Evolutionary conservation across 2,329 filamentous ascomycete species (phyloP), one percentile per base, ranked within the genome.

Genomic region (Colletotrichum sp.): DNA sequence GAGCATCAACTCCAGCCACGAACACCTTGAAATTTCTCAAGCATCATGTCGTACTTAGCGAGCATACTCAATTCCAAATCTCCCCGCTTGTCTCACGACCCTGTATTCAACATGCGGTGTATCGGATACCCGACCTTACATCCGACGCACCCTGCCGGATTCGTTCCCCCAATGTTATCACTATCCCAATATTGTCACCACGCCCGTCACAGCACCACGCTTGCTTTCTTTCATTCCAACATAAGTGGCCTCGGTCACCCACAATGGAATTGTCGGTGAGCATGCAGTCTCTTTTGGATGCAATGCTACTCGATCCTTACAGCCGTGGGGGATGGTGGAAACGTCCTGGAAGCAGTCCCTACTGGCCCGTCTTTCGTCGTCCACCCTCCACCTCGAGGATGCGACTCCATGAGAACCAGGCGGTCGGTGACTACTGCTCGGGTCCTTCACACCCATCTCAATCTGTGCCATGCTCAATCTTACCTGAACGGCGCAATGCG

Each of bases 251-350:
- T 62, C 22, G 22, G 19, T 36, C 11, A 3, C 30, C 30, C 22
- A 30, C 52, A 16, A 8, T 36, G 68, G 19, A 71, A 69, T 25
- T 67, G 69, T 75, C 72, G 72, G 72, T 75, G 72, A 75, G 69
- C 32, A 68, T 11, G 29, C 32, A 63, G 4, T 15, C 62, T 27
- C 44, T 44, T 49, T 1, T 22, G 30, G 16, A 25, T 22, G 29
- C 4, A 29, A 8, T 36, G 39, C 36, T 16, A 6, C 30, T 61
- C 36, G 15, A 49, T 29, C 16, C 22, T 29, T 13, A 11, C 8
- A 11, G 32, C n/a, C 72, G 69, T 39, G 61, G 61, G 29, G 19
- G 36, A 27, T 29, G 25, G 9, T 44, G 34, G 32, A 13, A 34
- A 59, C 22, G 8, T 30, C 30, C n/a, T 9, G 49, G 32, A 36